Percentiles rank a stretch among this genome's conserved stretches.
phyloP scores from a whole-genome alignment of 257 asterid species.

The Solanum sejunctum region DNA sequence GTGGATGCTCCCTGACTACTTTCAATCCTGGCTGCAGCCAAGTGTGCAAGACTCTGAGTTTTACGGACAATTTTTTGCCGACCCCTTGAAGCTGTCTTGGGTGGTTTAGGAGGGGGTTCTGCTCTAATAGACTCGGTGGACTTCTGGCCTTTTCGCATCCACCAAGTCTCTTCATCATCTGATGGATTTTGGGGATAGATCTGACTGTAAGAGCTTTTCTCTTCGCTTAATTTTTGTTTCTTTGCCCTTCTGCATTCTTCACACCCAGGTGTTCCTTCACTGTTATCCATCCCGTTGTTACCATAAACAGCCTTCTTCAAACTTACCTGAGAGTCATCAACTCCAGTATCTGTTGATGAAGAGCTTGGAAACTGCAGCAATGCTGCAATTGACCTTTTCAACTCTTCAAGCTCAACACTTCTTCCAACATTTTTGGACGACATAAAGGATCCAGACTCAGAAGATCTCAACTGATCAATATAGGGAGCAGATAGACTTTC shows the following conservation, averaged over 20 bases:
- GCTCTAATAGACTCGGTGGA: constrained; percentile 47
- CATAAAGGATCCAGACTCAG: constrained; percentile 24
- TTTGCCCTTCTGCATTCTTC: constrained; percentile 88
- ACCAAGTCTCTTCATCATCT: constrained; percentile 87
- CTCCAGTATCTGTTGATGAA: constrained; percentile 26
- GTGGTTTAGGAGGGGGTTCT: constrained; percentile 87
- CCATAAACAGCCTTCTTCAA: constrained; percentile 31
- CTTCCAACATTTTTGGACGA: constrained; percentile 15
- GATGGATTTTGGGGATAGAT: constrained; percentile 20
- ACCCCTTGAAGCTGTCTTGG: constrained; percentile 69
- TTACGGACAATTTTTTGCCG: constrained; percentile 88
- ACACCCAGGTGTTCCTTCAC: constrained; percentile 82
- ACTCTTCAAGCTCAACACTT: constrained; percentile 51
- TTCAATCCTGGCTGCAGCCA: constrained; percentile 93
- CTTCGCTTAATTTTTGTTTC: constrained; percentile 75
- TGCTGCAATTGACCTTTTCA: constrained; percentile 52
- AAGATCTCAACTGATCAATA: constrained; percentile 39
- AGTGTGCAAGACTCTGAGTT: constrained; percentile 91
- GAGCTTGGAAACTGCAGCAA: constrained; percentile 55
- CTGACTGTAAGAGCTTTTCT: constrained; percentile 37
- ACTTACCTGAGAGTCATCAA: constrained; percentile 45
- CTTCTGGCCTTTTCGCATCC: constrained; percentile 74
- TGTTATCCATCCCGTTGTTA: constrained; percentile 29
- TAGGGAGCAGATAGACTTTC: constrained; percentile 38
- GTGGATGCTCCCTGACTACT: constrained; percentile 98